A percentile compares a stretch with the other conserved stretches of the same genome.
phyloP scores from a whole-genome alignment of 1,284 basidiomycete species.

The Moesziomyces sp. region DNA sequence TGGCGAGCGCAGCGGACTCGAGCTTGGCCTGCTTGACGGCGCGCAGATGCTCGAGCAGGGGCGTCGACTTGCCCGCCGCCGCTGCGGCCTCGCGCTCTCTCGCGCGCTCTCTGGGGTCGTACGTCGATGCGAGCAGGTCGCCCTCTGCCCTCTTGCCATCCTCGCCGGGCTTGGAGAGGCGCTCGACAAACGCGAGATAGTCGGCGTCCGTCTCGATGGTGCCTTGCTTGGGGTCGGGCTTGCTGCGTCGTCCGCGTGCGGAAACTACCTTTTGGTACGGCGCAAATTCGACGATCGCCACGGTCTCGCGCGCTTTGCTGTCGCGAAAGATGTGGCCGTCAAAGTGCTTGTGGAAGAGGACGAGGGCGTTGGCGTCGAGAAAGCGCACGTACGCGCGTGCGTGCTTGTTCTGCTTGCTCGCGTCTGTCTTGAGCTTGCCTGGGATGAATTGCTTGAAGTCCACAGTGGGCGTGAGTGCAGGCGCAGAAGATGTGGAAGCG shows the following conservation, averaged over 20 bases:
- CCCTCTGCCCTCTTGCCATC: conserved; percentile 46
- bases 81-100: conserved; percentile 17
- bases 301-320: conserved; percentile 86
- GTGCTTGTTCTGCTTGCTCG: conserved; percentile 47
- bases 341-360: conserved; percentile 83
- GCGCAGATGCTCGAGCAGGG: conserved; percentile 57
- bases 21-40: conserved; percentile 36
- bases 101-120: conserved; percentile 19
- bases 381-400: conserved; percentile 94
- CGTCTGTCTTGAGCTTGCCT: conserved; percentile 55
- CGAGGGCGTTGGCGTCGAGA: conserved; percentile 77
- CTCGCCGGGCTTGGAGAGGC: conserved; percentile 21
- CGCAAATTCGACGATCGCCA: conserved; percentile 91
- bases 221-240: conserved; percentile 76
- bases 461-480: conserved; percentile 25
- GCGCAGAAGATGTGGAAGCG: background rate
- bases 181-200: conserved; percentile 39
- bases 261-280: conserved; percentile 83
- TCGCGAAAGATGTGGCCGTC: conserved; percentile 92
- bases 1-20: conserved; percentile 33
- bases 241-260: conserved; percentile 70
- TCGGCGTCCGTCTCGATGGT: conserved; percentile 76
- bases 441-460: conserved; percentile 52
- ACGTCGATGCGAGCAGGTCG: conserved; percentile 40
- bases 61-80: conserved; percentile 41